Evolutionary conservation across 1,139 yeast genomes (phyloP).

Genomic region (Dujonia santamariae): DNA sequence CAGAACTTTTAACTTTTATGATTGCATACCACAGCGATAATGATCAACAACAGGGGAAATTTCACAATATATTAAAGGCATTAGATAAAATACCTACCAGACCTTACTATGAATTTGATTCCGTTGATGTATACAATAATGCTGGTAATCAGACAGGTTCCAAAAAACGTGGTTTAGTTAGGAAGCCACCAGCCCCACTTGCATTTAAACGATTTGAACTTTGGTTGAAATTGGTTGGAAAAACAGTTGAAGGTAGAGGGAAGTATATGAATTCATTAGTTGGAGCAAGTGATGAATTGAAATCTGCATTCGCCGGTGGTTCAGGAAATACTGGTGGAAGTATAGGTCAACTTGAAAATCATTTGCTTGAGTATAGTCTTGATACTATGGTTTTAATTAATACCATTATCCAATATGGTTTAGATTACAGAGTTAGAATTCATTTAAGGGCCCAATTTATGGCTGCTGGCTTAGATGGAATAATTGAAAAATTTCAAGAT

Average conservation of each 20-base stretch:
- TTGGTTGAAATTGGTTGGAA: conserved; percentile 77
- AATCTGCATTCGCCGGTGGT: conserved; percentile 51
- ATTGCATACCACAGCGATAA: conserved; percentile 38
- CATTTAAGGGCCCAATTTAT: conserved; percentile 74
- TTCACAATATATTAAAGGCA: conserved; percentile 60
- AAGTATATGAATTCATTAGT: conserved; percentile 80
- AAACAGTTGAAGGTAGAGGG: conserved; percentile 84
- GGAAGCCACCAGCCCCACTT: conserved; percentile 39
- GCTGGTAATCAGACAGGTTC: conserved; percentile 4
- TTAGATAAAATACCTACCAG: conserved; percentile 60
- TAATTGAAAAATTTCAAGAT: conserved; percentile 59
- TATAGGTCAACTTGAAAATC: conserved; percentile 48
- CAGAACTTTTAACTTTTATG: conserved; percentile 63
- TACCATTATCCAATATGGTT: conserved; percentile 64
- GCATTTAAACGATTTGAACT: conserved; percentile 66
- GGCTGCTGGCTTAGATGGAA: conserved; percentile 69
- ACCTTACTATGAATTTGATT: conserved; percentile 53
- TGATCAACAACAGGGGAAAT: conserved; percentile 43
- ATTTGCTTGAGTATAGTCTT: conserved; percentile 75
- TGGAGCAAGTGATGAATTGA: conserved; percentile 89
- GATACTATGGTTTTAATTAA: conserved; percentile 77
- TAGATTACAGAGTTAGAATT: conserved; percentile 64
- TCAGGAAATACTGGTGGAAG: conserved; percentile 24
- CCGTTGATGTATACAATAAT: conserved; percentile 11
- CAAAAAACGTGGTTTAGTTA: conserved; percentile 26